Evolutionary conservation across 202 grass and related monocot species (phyloP).

Genomic region (Schoenoplectus triqueter): DNA sequence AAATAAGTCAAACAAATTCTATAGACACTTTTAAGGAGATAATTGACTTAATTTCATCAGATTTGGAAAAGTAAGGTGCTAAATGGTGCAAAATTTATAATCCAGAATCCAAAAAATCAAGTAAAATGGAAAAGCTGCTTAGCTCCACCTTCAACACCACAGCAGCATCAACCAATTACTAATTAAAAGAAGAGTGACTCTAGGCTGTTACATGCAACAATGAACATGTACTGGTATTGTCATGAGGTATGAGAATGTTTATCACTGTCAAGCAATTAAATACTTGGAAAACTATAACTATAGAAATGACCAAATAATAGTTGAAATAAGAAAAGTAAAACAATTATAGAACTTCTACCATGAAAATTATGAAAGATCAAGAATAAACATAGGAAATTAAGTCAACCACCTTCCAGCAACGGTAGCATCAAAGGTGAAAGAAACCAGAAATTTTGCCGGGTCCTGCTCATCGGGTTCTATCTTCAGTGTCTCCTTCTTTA

Average conservation of each 20-base stretch:
- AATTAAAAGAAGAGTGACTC: background rate
- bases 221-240: background rate
- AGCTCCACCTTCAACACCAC: background rate
- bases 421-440: slow-evolving; percentile 89
- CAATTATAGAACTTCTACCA: background rate
- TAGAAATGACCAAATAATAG: background rate
- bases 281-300: background rate
- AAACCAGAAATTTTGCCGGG: slow-evolving; percentile 58
- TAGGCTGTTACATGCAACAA: slow-evolving; percentile 5
- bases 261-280: background rate
- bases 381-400: background rate
- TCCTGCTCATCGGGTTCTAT: slow-evolving; percentile 70
- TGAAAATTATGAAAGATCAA: slow-evolving; percentile 10
- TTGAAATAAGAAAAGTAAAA: background rate
- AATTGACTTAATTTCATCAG: background rate
- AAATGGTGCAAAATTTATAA: background rate
- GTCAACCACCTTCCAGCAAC: slow-evolving; percentile 44
- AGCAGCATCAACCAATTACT: background rate
- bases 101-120: background rate
- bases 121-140: slow-evolving; percentile 2
- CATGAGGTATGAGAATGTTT: background rate
- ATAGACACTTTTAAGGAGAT: too few species aligned
- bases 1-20: background rate
- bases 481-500: slow-evolving; percentile 98
- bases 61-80: background rate